phyloP scores from a whole-genome alignment of 257 asterid species.

The Capsicum rhomboideum region DNA sequence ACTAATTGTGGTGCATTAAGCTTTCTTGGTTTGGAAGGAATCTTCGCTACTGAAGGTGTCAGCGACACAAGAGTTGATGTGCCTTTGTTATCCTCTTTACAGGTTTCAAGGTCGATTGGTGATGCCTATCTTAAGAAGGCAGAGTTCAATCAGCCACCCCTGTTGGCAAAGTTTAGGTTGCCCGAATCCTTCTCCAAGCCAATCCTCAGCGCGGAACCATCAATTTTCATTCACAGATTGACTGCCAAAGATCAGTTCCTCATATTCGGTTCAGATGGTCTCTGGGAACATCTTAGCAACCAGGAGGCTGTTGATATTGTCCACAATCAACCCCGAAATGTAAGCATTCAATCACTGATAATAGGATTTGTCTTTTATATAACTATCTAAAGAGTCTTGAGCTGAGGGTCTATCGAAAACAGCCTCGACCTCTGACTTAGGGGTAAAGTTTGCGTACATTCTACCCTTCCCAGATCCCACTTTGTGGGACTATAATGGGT shows the following conservation, averaged over 20 bases:
- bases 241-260: slow-evolving; percentile 57
- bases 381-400: neutral
- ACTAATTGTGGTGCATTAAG: neutral
- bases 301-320: slow-evolving; percentile 91
- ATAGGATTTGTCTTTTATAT: neutral
- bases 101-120: slow-evolving; percentile 93
- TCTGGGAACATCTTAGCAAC: slow-evolving; percentile 97
- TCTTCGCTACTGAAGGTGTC: neutral
- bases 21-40: neutral
- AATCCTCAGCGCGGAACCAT: slow-evolving; percentile 76
- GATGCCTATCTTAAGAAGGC: slow-evolving; percentile 85
- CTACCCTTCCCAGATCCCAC: neutral
- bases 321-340: slow-evolving; percentile 50
- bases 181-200: slow-evolving; percentile 55
- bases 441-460: neutral
- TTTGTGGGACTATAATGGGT: neutral
- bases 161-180: slow-evolving; percentile 65
- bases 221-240: slow-evolving; percentile 58
- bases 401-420: too few species aligned
- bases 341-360: slow-evolving; percentile 17
- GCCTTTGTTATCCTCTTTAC: neutral
- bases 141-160: slow-evolving; percentile 79
- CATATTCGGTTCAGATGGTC: slow-evolving; percentile 91
- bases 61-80: neutral
- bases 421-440: neutral